Evolutionary conservation across 2,329 filamentous ascomycete genomes (phyloP).

Genomic region (Aureobasidium pullulans): DNA sequence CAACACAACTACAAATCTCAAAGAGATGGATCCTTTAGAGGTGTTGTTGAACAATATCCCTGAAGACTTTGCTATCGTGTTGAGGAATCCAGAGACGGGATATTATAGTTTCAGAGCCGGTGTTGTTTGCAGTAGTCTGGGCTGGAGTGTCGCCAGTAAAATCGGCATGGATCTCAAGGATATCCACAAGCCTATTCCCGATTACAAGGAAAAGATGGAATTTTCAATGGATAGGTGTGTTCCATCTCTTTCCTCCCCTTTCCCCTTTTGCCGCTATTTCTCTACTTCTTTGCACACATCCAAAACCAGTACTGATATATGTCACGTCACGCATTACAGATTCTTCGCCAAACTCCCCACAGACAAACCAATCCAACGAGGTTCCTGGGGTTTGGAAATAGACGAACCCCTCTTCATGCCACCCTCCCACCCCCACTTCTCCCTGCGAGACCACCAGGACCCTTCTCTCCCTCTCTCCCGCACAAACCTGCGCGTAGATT

Average conservation of each 20-base stretch:
- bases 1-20: constrained; percentile 53
- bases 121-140: constrained; percentile 68
- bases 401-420: constrained; percentile 70
- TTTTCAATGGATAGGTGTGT: constrained; percentile 73
- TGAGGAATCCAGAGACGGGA: constrained; percentile 64
- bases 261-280: background rate
- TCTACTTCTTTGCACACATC: background rate
- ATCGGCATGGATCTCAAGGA: constrained; percentile 61
- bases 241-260: background rate
- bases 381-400: constrained; percentile 76
- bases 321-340: no score
- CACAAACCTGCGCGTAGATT: constrained; percentile 69
- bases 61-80: constrained; percentile 73
- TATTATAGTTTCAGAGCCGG: constrained; percentile 69
- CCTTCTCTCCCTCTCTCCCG: constrained; percentile 50
- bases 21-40: constrained; percentile 55
- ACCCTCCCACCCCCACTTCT: constrained; percentile 38
- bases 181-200: constrained; percentile 69
- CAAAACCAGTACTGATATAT: background rate
- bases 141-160: constrained; percentile 71
- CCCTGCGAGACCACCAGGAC: no score
- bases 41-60: constrained; percentile 71
- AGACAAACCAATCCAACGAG: constrained; percentile 70
- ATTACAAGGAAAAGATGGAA: constrained; percentile 82
- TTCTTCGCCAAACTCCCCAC: constrained; percentile 74